Evolutionary conservation across 73 alveolate species (phyloP).

Genomic region (Blepharisma stoltei): DNA sequence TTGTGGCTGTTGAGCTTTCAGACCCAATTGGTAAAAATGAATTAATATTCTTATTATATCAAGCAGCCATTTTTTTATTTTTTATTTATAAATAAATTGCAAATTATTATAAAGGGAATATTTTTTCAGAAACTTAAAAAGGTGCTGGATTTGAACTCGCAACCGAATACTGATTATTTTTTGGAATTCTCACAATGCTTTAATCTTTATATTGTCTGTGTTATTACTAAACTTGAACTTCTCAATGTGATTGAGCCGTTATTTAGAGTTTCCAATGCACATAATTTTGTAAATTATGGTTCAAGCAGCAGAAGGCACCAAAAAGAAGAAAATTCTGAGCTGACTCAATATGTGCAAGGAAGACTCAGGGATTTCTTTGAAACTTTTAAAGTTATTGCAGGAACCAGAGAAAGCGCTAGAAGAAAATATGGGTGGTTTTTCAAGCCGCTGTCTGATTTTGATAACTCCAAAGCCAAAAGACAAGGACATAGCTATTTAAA

Average conservation of each 20-base stretch:
- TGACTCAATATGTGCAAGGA: background rate
- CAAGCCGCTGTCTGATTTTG: background rate
- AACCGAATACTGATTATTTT: background rate
- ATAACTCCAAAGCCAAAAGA: background rate
- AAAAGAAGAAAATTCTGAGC: background rate
- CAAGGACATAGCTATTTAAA: slow-evolving; percentile 10
- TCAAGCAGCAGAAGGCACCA: background rate
- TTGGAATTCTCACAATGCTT: background rate
- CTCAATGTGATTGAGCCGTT: background rate
- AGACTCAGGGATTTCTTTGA: background rate
- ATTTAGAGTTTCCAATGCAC: background rate
- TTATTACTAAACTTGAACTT: background rate
- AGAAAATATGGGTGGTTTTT: background rate
- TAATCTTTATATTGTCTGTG: background rate
- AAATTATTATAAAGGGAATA: no score
- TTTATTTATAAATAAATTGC: no score
- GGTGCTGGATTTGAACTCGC: background rate
- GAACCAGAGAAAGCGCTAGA: background rate
- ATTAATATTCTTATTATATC: no score
- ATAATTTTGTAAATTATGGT: background rate
- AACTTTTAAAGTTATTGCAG: background rate
- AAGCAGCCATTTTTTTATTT: no score
- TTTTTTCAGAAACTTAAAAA: background rate
- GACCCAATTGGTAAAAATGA: background rate
- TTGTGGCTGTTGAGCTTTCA: background rate